Base-by-base conservation (phyloP, 2,329 filamentous ascomycete species). In the Trichophyton benhamiae region DNA sequence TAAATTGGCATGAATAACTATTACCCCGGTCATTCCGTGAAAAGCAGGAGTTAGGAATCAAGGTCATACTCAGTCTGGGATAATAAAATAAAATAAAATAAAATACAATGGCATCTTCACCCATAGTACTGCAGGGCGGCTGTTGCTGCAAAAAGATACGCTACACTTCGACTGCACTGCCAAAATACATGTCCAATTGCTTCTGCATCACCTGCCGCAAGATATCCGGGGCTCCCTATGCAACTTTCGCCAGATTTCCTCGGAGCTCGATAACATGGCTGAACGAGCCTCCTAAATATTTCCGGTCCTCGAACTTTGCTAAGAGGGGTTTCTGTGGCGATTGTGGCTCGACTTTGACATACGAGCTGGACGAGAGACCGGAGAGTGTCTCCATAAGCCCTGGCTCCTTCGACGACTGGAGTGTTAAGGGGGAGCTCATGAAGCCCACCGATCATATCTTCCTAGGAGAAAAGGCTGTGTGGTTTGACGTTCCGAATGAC, bases 151-250 rank as follows among this genome's bases (percentile, higher is more conserved):
- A 72, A 11, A 67, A 71, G 55, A 71, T 80, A 36, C 70, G 68
- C 44, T 81, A 78, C 68, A 73, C 68, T 1, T 72, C 71, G 59
- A 72, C 71, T 13, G 64, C 63, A 1, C 65, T 70, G 0, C 77
- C 78, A 0, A 67, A 65, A 11, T 63, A 67, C 25, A 67, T 78
- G 30, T 71, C 69, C 17, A 68, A 76, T 61, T 82, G 79, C 67
- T 74, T 80, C 66, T 82, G 79, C 65, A 69, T 67, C n/a, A 75
- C 74, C 46, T 82, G 79, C 64, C 77, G 78, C 61, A 76, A 77
- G 65, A 63, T 79, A 44, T 76, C 78, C 1, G 78, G 79, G 11
- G 75, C 73, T 2, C 74, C 74, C 1, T 81, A 73, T 62, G 69
- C 79, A 41, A 71, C 75, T 2, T 81, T 78, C 63, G 70, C 72